These are phyloP conservation scores for Populus tremula DNA, from an alignment of 345 rosid species.

Conservation along the genomic window DNA sequence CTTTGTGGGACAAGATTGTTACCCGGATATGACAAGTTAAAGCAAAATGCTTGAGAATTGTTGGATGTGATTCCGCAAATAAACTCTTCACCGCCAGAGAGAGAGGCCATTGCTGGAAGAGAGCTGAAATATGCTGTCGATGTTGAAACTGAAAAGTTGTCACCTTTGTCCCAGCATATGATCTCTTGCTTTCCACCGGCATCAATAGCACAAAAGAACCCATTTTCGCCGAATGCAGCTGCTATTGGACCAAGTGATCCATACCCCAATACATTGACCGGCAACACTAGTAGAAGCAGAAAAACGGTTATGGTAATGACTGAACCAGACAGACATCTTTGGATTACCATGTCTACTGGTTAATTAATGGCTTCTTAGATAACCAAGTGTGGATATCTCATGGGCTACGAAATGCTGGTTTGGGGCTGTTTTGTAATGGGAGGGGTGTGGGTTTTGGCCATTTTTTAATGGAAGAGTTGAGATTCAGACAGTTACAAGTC, in stretches of 20 bases:
- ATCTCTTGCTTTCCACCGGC: conserved; percentile 82
- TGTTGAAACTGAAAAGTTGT: conserved; percentile 32
- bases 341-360: not conserved
- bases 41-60: conserved; percentile 69
- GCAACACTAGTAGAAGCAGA: conserved; percentile 18
- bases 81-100: conserved; percentile 77
- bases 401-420: not conserved
- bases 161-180: conserved; percentile 73
- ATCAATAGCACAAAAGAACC: conserved; percentile 92
- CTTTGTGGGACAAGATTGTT: conserved; percentile 60
- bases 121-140: conserved; percentile 26
- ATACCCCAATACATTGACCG: conserved; percentile 47
- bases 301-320: conserved; percentile 16
- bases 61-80: conserved; percentile 70
- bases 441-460: not conserved
- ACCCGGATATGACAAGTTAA: conserved; percentile 46
- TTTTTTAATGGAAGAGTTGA: not conserved
- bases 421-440: not conserved
- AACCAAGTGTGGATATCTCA: not conserved
- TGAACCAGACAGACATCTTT: not conserved
- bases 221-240: conserved; percentile 67
- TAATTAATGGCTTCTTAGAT: not conserved
- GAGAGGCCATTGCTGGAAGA: conserved; percentile 61
- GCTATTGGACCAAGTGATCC: conserved; percentile 84
- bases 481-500: conserved; percentile 6